phyloP scores from a whole-genome alignment of 1,284 basidiomycete genomes.

The Mrakiaceae sp. region DNA sequence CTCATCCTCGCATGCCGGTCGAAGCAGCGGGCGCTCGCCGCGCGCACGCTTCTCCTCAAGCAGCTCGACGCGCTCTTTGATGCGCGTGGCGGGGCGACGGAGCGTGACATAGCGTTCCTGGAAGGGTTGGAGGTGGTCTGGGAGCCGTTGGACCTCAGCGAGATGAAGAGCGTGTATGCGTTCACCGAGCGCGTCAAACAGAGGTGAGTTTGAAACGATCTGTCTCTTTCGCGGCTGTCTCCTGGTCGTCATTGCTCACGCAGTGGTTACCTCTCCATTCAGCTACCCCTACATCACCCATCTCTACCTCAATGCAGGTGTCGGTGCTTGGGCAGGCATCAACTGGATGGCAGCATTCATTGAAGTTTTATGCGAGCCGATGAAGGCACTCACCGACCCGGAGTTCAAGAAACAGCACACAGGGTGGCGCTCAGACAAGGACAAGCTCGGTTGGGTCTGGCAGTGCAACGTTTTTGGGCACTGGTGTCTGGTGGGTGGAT shows the following conservation, averaged over 20 bases:
- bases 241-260: neutral
- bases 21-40: slow-evolving; percentile 49
- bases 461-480: slow-evolving; percentile 77
- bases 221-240: neutral
- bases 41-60: slow-evolving; percentile 44
- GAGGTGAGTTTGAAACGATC: slow-evolving; percentile 40
- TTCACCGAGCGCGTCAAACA: slow-evolving; percentile 49
- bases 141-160: slow-evolving; percentile 55
- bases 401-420: slow-evolving; percentile 49
- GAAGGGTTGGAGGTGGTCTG: slow-evolving; percentile 52
- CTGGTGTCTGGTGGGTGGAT: slow-evolving; percentile 56
- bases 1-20: slow-evolving; percentile 75
- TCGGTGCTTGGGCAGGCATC: slow-evolving; percentile 51
- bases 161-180: slow-evolving; percentile 49
- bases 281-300: slow-evolving; percentile 76
- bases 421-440: slow-evolving; percentile 50
- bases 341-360: slow-evolving; percentile 43
- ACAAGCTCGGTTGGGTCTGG: slow-evolving; percentile 71
- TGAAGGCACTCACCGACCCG: slow-evolving; percentile 47
- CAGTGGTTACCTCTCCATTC: neutral
- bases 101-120: slow-evolving; percentile 42
- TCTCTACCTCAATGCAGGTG: slow-evolving; percentile 70
- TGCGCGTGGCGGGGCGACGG: slow-evolving; percentile 36
- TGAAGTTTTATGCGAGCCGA: slow-evolving; percentile 44
- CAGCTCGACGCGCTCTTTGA: slow-evolving; percentile 43